Conservation (phyloP, 192 early-diverging fungal genomes). For the Chytriomyces confervae region DNA sequence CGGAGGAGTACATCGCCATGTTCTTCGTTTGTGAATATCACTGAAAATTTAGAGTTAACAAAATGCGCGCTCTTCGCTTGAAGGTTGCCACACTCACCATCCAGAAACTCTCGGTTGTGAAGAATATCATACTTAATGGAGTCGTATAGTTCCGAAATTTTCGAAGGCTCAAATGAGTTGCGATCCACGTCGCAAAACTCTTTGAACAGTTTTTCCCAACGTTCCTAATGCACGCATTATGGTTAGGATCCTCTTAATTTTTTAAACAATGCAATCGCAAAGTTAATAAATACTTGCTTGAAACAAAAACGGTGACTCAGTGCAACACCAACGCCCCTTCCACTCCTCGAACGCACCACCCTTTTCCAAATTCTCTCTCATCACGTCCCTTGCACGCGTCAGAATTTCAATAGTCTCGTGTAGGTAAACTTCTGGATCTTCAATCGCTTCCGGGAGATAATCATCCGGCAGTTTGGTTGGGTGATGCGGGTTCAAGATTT, state of each 20-base stretch:
- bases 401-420: conserved; percentile 75
- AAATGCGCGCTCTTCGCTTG: not conserved
- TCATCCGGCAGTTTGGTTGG: conserved; percentile 37
- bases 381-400: conserved; percentile 66
- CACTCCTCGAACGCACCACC: conserved; percentile 64
- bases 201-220: conserved; percentile 96
- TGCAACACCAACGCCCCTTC: conserved; percentile 89
- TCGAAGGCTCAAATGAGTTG: conserved; percentile 68
- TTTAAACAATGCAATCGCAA: conserved; percentile 1
- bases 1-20: conserved; percentile 57
- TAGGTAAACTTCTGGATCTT: conserved; percentile 52
- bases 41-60: conserved; percentile 16
- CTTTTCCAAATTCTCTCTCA: conserved; percentile 78
- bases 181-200: conserved; percentile 77
- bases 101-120: conserved; percentile 88
- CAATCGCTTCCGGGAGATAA: conserved; percentile 30
- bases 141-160: conserved; percentile 92
- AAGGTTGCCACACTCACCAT: conserved; percentile 62
- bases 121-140: conserved; percentile 97
- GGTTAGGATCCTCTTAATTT: not conserved
- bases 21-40: conserved; percentile 29
- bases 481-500: conserved; percentile 61
- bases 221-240: conserved; percentile 59
- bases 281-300: conserved; percentile 32
- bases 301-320: conserved; percentile 82